Evolutionary conservation across 495 filamentous ascomycete species (phyloP).

Genomic region (Lindgomyces ingoldianus): DNA sequence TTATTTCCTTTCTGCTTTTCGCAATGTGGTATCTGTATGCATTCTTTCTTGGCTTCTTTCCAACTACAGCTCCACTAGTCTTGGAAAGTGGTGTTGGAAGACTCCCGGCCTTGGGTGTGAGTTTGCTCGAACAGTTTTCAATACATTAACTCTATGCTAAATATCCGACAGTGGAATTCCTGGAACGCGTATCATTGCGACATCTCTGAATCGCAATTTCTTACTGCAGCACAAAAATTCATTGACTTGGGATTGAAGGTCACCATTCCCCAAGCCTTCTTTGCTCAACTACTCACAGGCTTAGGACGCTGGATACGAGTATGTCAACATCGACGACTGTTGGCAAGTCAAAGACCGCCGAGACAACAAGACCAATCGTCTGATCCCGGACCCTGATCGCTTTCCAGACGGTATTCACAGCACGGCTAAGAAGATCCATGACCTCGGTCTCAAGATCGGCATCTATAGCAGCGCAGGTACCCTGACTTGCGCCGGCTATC

Average conservation of each 20-base stretch:
- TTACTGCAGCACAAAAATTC: slow-evolving; percentile 37
- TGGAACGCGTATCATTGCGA: slow-evolving; percentile 52
- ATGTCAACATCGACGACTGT: slow-evolving; percentile 44
- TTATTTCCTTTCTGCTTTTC: neutral
- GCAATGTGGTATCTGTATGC: neutral
- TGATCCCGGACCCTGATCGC: slow-evolving; percentile 54
- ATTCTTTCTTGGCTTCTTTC: slow-evolving; percentile 1
- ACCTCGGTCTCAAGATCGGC: slow-evolving; percentile 43
- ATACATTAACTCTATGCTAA: neutral
- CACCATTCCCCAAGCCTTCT: neutral
- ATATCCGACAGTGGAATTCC: slow-evolving; percentile 51
- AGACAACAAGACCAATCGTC: slow-evolving; percentile 43
- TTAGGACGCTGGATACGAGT: slow-evolving; percentile 42
- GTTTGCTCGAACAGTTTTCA: neutral
- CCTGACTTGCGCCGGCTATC: slow-evolving; percentile 64
- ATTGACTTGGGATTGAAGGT: slow-evolving; percentile 42
- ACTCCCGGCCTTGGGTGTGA: slow-evolving; percentile 55
- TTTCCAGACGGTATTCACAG: slow-evolving; percentile 42
- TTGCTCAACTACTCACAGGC: neutral
- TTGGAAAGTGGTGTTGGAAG: slow-evolving; percentile 41
- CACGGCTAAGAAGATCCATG: slow-evolving; percentile 39
- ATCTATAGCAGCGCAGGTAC: slow-evolving; percentile 53
- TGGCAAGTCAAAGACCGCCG: slow-evolving; percentile 38
- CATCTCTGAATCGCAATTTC: slow-evolving; percentile 40
- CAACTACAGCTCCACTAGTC: neutral